phyloP scores from a whole-genome alignment of 2,329 filamentous ascomycete genomes.

The Nemania abortiva region DNA sequence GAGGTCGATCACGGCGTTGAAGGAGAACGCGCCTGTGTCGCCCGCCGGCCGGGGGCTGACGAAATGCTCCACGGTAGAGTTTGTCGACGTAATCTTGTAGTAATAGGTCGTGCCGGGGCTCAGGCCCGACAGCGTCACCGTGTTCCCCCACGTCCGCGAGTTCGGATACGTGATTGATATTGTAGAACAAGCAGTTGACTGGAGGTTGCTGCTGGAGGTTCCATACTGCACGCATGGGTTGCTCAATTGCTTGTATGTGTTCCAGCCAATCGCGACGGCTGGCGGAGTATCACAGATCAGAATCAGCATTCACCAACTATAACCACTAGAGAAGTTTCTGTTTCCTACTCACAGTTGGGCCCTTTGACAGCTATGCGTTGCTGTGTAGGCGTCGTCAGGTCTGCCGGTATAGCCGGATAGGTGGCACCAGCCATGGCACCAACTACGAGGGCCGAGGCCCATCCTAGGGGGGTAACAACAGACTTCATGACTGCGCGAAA shows the following conservation, averaged over 20 bases:
- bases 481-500: constrained; percentile 44
- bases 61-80: constrained; percentile 66
- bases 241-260: constrained; percentile 63
- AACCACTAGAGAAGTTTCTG: not conserved
- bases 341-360: constrained; percentile 56
- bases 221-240: constrained; percentile 66
- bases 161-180: constrained; percentile 63
- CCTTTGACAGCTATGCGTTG: constrained; percentile 65
- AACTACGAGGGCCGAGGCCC: constrained; percentile 47
- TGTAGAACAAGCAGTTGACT: constrained; percentile 58
- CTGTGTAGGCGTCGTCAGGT: constrained; percentile 66
- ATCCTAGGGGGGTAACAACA: constrained; percentile 40
- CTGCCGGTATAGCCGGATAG: constrained; percentile 61
- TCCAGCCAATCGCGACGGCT: constrained; percentile 68
- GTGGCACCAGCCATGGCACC: constrained; percentile 49
- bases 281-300: not conserved
- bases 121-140: constrained; percentile 60
- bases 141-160: constrained; percentile 66
- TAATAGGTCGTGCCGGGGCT: constrained; percentile 68
- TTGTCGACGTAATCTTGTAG: constrained; percentile 69
- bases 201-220: constrained; percentile 55
- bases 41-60: constrained; percentile 65
- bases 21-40: constrained; percentile 65
- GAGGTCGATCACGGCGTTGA: constrained; percentile 66
- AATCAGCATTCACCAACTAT: constrained; percentile 22